Evolutionary conservation across 2,329 filamentous ascomycete species (phyloP).

Genomic region (Cladobotryum mycophilum): DNA sequence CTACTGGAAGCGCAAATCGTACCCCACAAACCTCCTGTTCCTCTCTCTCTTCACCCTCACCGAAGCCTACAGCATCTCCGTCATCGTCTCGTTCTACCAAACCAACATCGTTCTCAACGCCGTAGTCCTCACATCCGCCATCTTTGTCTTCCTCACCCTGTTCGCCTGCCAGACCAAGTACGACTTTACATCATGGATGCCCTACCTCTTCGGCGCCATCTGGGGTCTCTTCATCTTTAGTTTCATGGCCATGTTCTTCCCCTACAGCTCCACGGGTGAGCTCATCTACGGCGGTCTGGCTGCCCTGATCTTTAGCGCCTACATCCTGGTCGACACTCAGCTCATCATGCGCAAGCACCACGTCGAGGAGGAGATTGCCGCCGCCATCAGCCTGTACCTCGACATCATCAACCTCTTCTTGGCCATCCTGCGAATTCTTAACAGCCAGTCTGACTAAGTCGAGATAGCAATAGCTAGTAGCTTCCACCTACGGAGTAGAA

Average conservation of each 20-base stretch:
- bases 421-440: conserved; percentile 89
- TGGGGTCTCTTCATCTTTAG: conserved; percentile 91
- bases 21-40: conserved; percentile 92
- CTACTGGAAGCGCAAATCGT: conserved; percentile 93
- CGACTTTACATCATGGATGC: conserved; percentile 96
- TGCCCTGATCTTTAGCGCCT: conserved; percentile 85
- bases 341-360: conserved; percentile 93
- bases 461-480: neutral
- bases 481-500: no score
- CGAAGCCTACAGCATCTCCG: conserved; percentile 89
- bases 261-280: conserved; percentile 72
- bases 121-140: conserved; percentile 77
- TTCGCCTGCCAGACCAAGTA: conserved; percentile 98
- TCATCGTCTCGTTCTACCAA: conserved; percentile 88
- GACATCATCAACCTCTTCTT: conserved; percentile 97
- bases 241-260: conserved; percentile 88
- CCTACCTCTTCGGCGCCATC: conserved; percentile 83
- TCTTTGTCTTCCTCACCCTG: conserved; percentile 71
- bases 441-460: conserved; percentile 82
- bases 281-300: conserved; percentile 76
- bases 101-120: conserved; percentile 81
- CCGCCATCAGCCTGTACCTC: conserved; percentile 88
- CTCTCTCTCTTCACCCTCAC: conserved; percentile 81
- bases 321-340: conserved; percentile 95
- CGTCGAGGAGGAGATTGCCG: conserved; percentile 95